A percentile compares a stretch with the other conserved stretches of the same genome.
These are phyloP conservation scores for Chaetomium tenue DNA, from an alignment of 495 filamentous ascomycete species.

Conservation along the genomic window DNA sequence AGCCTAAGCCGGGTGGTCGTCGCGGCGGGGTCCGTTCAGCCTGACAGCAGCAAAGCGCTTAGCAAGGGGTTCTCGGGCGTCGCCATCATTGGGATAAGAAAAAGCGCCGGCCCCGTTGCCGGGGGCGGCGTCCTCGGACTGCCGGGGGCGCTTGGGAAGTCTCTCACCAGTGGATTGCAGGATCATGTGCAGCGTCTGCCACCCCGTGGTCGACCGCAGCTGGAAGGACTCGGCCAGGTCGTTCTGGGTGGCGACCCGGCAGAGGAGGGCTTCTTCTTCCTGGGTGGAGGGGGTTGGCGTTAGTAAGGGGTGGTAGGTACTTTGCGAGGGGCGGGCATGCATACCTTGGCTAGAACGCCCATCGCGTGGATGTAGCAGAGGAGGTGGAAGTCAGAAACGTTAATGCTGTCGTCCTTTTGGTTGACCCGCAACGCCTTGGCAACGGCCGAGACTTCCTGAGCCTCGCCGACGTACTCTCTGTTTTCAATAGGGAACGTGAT, in stretches of 20 bases:
- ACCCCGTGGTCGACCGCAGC: slow-evolving; percentile 79
- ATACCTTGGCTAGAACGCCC: slow-evolving; percentile 76
- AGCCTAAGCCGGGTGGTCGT: not conserved
- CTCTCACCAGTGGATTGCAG: slow-evolving; percentile 96
- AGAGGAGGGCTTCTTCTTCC: slow-evolving; percentile 88
- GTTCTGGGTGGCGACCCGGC: slow-evolving; percentile 73
- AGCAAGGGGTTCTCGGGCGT: slow-evolving; percentile 75
- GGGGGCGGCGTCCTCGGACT: slow-evolving; percentile 34
- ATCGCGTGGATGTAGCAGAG: slow-evolving; percentile 80
- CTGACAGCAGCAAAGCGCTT: slow-evolving; percentile 98
- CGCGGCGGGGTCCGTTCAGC: slow-evolving; percentile 56
- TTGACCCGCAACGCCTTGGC: slow-evolving; percentile 44
- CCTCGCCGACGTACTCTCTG: slow-evolving; percentile 76
- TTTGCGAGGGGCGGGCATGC: not conserved
- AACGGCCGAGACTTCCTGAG: slow-evolving; percentile 59
- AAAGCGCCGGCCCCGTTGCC: not conserved
- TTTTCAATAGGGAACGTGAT: slow-evolving; percentile 85
- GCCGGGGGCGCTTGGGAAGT: slow-evolving; percentile 75
- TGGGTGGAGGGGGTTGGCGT: slow-evolving; percentile 39
- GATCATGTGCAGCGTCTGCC: slow-evolving; percentile 90
- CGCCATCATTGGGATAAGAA: slow-evolving; percentile 19
- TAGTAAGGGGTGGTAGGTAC: not conserved
- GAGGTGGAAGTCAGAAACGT: slow-evolving; percentile 90
- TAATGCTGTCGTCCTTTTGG: slow-evolving; percentile 57
- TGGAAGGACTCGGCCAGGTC: slow-evolving; percentile 75